Percentiles rank a stretch among this genome's conserved stretches.
These are phyloP conservation scores for Leccinum rimulosum DNA, from an alignment of 768 basidiomycete genomes.

Conservation along the genomic window DNA sequence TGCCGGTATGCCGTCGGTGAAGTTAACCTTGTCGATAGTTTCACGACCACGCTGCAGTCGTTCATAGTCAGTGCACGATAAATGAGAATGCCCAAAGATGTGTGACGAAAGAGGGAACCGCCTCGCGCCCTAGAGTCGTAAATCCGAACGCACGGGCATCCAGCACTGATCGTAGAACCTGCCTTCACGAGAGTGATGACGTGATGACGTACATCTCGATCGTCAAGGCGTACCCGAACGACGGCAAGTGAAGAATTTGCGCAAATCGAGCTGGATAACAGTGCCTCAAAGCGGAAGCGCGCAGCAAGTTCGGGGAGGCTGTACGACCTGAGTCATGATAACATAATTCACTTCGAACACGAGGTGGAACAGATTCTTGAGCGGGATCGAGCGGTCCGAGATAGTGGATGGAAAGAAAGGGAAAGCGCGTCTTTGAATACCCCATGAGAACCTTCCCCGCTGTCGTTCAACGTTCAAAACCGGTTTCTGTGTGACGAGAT, in stretches of 20 bases:
- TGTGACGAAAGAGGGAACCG: conserved; percentile 18
- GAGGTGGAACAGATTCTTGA: conserved; percentile 20
- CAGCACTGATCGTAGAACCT: conserved; percentile 9
- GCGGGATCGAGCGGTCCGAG: conserved; percentile 5
- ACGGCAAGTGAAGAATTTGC: conserved; percentile 6
- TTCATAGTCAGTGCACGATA: conserved; percentile 10
- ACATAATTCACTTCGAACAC: conserved; percentile 21
- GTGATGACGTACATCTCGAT: conserved; percentile 32
- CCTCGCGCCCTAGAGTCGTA: conserved; percentile 18
- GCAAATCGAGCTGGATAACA: conserved; percentile 14
- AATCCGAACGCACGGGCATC: conserved; percentile 6
- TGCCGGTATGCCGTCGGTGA: conserved; percentile 21
- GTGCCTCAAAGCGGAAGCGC: conserved; percentile 1
- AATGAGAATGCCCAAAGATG: conserved; percentile 11
- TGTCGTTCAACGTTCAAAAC: conserved; percentile 10
- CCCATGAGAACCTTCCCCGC: conserved; percentile 10
- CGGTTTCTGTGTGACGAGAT: conserved; percentile 9
- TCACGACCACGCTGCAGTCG: conserved; percentile 19
- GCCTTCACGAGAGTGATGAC: conserved; percentile 25
- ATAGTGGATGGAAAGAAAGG: conserved; percentile 7
- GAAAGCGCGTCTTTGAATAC: conserved; percentile 3
- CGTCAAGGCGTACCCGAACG: conserved; percentile 26
- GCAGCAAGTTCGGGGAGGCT: conserved; percentile 6
- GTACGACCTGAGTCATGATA: conserved; percentile 16
- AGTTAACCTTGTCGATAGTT: conserved; percentile 15